Conservation (phyloP, 2,329 filamentous ascomycete genomes). For the Rhinocladiella similis region DNA sequence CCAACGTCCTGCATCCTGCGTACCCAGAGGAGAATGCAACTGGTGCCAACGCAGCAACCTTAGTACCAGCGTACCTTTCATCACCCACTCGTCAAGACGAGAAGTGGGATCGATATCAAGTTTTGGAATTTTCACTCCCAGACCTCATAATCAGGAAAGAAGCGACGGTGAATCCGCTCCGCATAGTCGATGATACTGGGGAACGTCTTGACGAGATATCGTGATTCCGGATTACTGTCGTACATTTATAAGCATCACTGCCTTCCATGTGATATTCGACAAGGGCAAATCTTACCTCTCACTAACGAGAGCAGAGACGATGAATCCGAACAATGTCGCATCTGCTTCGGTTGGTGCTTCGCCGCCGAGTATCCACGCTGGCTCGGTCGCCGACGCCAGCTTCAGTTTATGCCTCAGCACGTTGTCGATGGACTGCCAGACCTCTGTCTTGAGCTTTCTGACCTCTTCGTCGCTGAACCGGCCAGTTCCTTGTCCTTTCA, state of each 20-base stretch:
- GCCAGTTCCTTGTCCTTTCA: conserved; percentile 59
- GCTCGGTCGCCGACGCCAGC: conserved; percentile 33
- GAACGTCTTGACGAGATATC: conserved; percentile 46
- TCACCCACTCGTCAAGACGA: too few relatives aligned
- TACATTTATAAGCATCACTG: background rate
- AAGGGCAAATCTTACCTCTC: conserved; percentile 49
- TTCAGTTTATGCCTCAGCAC: conserved; percentile 43
- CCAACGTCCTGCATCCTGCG: conserved; percentile 44
- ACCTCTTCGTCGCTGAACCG: conserved; percentile 55
- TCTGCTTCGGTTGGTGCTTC: conserved; percentile 58
- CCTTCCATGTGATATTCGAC: too few relatives aligned
- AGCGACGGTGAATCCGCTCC: conserved; percentile 53
- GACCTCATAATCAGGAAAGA: conserved; percentile 59
- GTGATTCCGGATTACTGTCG: conserved; percentile 49
- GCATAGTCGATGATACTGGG: conserved; percentile 58
- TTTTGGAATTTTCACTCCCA: conserved; percentile 30
- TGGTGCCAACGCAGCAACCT: too few relatives aligned
- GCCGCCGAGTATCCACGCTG: conserved; percentile 61
- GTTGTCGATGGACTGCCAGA: conserved; percentile 55
- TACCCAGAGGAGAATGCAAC: too few relatives aligned
- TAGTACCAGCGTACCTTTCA: too few relatives aligned
- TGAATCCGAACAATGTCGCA: conserved; percentile 58
- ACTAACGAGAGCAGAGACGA: conserved; percentile 54
- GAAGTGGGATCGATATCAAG: background rate
- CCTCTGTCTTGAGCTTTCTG: conserved; percentile 45